Evolutionary conservation across 495 filamentous ascomycete genomes (phyloP).

Genomic region (Hyaloscypha bicolor): DNA sequence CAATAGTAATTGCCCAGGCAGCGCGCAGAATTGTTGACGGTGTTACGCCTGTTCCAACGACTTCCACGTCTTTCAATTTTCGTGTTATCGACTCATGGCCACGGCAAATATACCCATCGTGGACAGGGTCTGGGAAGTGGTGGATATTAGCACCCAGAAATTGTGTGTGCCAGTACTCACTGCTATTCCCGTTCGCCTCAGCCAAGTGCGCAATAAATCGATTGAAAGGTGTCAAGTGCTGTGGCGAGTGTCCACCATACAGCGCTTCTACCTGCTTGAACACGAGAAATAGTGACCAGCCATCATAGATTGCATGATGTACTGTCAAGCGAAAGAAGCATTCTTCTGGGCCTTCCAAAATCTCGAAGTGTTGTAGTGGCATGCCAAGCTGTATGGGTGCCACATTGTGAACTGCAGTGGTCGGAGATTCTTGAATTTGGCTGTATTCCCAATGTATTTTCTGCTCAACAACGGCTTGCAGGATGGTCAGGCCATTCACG

Average conservation of each 20-base stretch:
- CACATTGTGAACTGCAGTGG: neutral
- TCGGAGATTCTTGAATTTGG: neutral
- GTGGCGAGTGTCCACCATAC: slow-evolving; percentile 30
- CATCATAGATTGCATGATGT: slow-evolving; percentile 70
- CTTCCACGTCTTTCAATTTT: neutral
- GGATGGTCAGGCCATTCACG: slow-evolving; percentile 45
- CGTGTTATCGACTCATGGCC: neutral
- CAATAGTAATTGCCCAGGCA: slow-evolving; percentile 42
- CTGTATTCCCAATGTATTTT: slow-evolving; percentile 21
- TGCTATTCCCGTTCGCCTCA: neutral
- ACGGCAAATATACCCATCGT: slow-evolving; percentile 26
- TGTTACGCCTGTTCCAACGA: neutral
- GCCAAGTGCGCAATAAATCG: slow-evolving; percentile 10
- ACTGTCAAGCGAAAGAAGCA: slow-evolving; percentile 59
- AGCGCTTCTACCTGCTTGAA: slow-evolving; percentile 21
- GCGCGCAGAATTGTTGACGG: slow-evolving; percentile 40
- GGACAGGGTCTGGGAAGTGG: slow-evolving; percentile 25
- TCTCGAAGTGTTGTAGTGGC: slow-evolving; percentile 29
- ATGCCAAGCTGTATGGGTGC: slow-evolving; percentile 14
- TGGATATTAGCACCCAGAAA: neutral
- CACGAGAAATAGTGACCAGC: slow-evolving; percentile 61
- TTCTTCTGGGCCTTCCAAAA: slow-evolving; percentile 4
- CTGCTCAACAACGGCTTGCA: slow-evolving; percentile 51
- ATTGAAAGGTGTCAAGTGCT: slow-evolving; percentile 15
- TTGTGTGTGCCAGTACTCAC: slow-evolving; percentile 3